A percentile compares a stretch with the other conserved stretches of the same genome.
These are phyloP conservation scores for Scutellaria barbata DNA, from an alignment of 257 asterid species.

Conservation along the genomic window DNA sequence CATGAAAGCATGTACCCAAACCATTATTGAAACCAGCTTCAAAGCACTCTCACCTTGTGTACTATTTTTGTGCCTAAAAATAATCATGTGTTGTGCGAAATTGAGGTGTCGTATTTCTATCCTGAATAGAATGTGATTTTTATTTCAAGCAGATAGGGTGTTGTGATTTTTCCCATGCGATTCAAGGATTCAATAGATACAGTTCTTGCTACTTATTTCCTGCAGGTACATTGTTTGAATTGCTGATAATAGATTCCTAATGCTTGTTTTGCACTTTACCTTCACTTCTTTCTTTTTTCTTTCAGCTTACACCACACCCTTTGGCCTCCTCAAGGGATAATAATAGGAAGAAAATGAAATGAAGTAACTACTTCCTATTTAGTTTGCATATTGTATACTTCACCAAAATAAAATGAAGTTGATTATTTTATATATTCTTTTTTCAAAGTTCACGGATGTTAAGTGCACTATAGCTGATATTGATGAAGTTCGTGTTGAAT, in stretches of 20 bases:
- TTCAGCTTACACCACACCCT: neutral
- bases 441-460: too few species aligned
- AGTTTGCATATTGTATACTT: too few species aligned
- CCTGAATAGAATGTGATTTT: constrained; percentile 35
- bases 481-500: too few species aligned
- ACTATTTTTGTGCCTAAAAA: constrained; percentile 20
- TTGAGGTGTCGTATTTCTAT: constrained; percentile 1
- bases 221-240: constrained; percentile 59
- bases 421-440: too few species aligned
- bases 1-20: constrained; percentile 7
- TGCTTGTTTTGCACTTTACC: constrained; percentile 17
- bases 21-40: constrained; percentile 28
- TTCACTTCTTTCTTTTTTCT: neutral
- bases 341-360: constrained; percentile 3
- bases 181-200: constrained; percentile 86
- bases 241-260: constrained; percentile 15
- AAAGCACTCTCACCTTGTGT: constrained; percentile 23
- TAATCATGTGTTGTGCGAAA: constrained; percentile 15
- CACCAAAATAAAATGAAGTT: too few species aligned
- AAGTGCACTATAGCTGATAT: too few species aligned
- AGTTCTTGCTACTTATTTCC: constrained; percentile 90
- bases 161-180: constrained; percentile 84
- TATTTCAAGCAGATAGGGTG: constrained; percentile 72
- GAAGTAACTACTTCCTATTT: too few species aligned
- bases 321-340: constrained; percentile 20